These are phyloP conservation scores for Penicillium paneum DNA, from an alignment of 2,329 filamentous ascomycete genomes.

Conservation along the genomic window DNA sequence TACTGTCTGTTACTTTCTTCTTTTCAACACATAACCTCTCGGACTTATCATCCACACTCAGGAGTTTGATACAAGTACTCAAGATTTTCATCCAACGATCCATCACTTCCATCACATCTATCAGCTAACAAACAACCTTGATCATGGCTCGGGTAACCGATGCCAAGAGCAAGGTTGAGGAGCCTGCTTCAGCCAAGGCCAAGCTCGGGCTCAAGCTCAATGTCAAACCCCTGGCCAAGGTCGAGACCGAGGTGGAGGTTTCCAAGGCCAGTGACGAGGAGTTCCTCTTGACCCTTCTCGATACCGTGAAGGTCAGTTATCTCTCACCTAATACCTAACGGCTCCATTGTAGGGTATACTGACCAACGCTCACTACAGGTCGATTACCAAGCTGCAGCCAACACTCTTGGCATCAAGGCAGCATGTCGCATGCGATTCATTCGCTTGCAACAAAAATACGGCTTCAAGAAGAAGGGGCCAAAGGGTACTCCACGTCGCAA, in stretches of 20 bases:
- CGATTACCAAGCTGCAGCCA: fast-evolving
- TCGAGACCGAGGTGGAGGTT: not conserved
- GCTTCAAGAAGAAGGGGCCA: fast-evolving
- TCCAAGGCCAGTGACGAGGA: not conserved
- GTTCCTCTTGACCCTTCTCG: not conserved
- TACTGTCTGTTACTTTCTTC: not conserved
- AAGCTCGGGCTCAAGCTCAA: not conserved
- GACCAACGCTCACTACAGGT: not conserved
- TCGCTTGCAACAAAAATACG: not conserved
- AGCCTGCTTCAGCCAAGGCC: not conserved
- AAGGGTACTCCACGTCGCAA: fast-evolving
- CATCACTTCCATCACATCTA: not conserved
- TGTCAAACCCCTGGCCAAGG: not conserved
- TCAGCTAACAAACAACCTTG: not conserved
- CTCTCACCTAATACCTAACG: not conserved
- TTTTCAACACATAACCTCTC: not conserved
- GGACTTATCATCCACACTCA: not conserved
- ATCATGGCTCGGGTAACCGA: not conserved
- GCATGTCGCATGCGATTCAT: not conserved
- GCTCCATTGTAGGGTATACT: not conserved
- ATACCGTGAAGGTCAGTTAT: fast-evolving
- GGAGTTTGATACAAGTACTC: not conserved
- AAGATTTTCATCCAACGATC: not conserved
- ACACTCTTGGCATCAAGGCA: not conserved
- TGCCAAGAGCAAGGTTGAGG: not conserved